Evolutionary conservation across 257 asterid species (phyloP), one percentile per base, ranked within the genome.

Genomic region (Avicennia marina): DNA sequence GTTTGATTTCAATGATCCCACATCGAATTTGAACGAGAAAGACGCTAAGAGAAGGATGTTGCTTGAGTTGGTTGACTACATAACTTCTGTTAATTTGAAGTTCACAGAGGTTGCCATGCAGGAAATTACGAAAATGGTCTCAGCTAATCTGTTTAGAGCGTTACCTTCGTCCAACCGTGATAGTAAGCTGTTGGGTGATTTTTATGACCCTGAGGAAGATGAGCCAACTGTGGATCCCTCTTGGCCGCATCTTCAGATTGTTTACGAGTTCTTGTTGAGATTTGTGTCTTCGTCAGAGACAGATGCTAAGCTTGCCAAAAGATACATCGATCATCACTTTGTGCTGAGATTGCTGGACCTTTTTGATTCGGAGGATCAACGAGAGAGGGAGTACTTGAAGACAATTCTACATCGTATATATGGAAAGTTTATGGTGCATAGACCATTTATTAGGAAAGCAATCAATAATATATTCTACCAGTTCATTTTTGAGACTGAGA

Each of bases 161-260:
- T 69, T 82, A 1, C 80, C 81, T 47, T 66, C 72, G 0, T 27
- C 72, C 25, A 75, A 68, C 65, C 70, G 63, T 1, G 83, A 81
- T 8, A 64, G 52, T 32, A 77, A 75, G 70, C 52, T 78, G 3
- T 62, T 61, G 18, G 75, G 58, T 19, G 81, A 76, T 31, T 69
- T 71, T 33, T 74, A 64, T 58, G 90, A 82, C 21, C 71, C 74
- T 1, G 90, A 82, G 43, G 86, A 82, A n/a, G 86, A 78, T 27
- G 86, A 82, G 59, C 90, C 80, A 11, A 31, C 65, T 1, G 46
- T 74, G 73, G 90, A 79, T n/a, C 87, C 80, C 13, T 55, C 78
- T 22, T 82, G 87, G 87, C 80, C 78, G 22, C 90, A 82, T 71
- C 74, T 82, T 39, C 90, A 82, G 67, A 60, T 79, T 26, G 87